Conservation (phyloP, 139 green algal species). For the Dunaliella primolecta region DNA sequence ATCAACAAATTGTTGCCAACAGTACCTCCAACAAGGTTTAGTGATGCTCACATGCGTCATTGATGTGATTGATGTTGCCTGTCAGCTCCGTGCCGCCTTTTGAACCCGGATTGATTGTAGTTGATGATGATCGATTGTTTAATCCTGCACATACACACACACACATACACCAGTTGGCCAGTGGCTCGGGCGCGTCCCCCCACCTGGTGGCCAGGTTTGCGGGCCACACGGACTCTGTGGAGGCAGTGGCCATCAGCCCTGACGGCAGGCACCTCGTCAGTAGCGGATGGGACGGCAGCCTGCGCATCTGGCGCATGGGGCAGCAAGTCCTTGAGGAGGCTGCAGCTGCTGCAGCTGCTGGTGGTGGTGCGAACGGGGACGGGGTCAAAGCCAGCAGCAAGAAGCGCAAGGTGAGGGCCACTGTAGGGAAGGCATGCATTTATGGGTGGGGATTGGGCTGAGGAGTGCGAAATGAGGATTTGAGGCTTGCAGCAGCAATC, state of each 20-base stretch:
- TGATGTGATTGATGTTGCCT: no score
- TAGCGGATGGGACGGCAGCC: constrained; percentile 67
- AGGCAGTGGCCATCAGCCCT: constrained; percentile 45
- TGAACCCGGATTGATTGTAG: no score
- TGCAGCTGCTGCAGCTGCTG: constrained; percentile 14
- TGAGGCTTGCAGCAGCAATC: no score
- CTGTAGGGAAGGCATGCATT: no score
- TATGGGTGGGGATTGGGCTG: no score
- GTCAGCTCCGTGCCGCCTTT: no score
- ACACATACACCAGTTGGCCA: neutral
- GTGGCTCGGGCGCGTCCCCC: neutral
- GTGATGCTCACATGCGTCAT: no score
- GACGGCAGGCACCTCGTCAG: constrained; percentile 42
- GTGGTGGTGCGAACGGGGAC: neutral
- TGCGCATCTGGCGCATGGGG: constrained; percentile 65
- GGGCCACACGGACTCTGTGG: constrained; percentile 64
- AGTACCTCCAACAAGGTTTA: no score
- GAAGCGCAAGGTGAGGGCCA: constrained; percentile 38
- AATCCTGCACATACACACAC: neutral
- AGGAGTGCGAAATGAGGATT: no score
- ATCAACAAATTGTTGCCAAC: no score
- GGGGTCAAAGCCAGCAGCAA: constrained; percentile 36
- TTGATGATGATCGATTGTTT: no score
- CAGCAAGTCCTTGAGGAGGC: constrained; percentile 2
- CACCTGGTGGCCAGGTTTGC: constrained; percentile 40